Percentiles rank a stretch among this genome's conserved stretches.
phyloP scores from a whole-genome alignment of 2,329 filamentous ascomycete genomes.

The Fusarium subglutinans region DNA sequence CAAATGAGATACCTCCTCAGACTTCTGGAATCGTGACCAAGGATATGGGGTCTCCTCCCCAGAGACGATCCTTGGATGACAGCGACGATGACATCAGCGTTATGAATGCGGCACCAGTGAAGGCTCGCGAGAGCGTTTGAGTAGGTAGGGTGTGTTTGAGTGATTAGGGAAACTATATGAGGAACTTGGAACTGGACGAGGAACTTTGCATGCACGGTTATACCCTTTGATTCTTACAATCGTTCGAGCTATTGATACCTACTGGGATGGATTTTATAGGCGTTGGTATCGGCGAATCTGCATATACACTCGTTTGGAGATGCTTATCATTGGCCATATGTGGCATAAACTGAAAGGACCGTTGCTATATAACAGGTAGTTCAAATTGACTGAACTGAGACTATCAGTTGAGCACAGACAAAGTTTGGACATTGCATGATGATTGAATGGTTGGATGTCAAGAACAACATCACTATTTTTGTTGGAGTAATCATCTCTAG shows the following conservation, averaged over 20 bases:
- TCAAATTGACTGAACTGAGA: not conserved
- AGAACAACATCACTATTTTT: not conserved
- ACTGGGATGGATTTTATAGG: slow-evolving; percentile 11
- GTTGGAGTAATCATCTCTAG: not conserved
- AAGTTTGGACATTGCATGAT: not conserved
- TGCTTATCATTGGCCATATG: not conserved
- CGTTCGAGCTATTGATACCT: slow-evolving; percentile 16
- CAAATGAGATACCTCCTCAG: slow-evolving; percentile 15
- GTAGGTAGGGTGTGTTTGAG: not conserved
- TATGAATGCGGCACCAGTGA: slow-evolving; percentile 49
- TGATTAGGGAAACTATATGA: not conserved
- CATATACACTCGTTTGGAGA: slow-evolving; percentile 21
- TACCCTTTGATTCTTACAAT: slow-evolving; percentile 40
- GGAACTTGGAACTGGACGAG: not conserved
- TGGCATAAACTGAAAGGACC: not conserved
- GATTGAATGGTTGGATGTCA: not conserved
- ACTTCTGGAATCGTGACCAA: slow-evolving; percentile 39
- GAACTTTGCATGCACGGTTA: slow-evolving; percentile 14
- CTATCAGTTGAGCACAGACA: not conserved
- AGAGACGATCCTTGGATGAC: slow-evolving; percentile 36
- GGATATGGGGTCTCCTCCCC: slow-evolving; percentile 32
- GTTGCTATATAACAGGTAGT: not conserved
- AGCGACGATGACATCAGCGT: slow-evolving; percentile 49
- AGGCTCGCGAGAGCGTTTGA: slow-evolving; percentile 52
- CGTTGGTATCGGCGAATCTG: slow-evolving; percentile 16